Evolutionary conservation across 768 basidiomycete genomes (phyloP).

Genomic region (Scleroderma citrinum): DNA sequence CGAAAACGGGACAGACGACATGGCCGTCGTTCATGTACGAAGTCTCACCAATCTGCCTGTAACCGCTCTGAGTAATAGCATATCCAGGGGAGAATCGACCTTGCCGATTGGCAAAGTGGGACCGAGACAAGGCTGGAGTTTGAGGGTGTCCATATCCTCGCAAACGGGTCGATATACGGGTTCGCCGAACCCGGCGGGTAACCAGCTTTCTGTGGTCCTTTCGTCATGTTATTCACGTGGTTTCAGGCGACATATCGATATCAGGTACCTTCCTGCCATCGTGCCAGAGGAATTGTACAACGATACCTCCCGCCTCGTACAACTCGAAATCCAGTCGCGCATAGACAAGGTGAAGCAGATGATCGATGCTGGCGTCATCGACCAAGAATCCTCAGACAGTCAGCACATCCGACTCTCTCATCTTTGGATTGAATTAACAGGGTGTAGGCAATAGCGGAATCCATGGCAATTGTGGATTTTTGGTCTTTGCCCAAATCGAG

Average conservation of each 20-base stretch:
- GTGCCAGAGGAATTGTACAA: constrained; percentile 54
- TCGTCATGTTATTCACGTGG: not conserved
- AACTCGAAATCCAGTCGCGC: constrained; percentile 52
- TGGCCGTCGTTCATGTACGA: constrained; percentile 64
- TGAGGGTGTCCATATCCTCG: constrained; percentile 69
- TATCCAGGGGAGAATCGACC: constrained; percentile 62
- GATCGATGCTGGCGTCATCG: constrained; percentile 59
- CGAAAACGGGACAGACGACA: constrained; percentile 36
- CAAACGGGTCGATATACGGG: constrained; percentile 73
- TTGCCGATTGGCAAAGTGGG: constrained; percentile 44
- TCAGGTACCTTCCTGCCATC: constrained; percentile 58
- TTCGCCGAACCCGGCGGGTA: constrained; percentile 62
- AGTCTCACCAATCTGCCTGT: constrained; percentile 4
- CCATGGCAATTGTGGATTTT: constrained; percentile 57
- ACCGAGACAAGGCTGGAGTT: constrained; percentile 67
- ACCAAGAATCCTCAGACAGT: constrained; percentile 42
- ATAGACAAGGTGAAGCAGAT: constrained; percentile 55
- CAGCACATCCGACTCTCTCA: constrained; percentile 3
- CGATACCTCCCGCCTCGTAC: constrained; percentile 52
- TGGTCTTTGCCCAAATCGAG: constrained; percentile 59
- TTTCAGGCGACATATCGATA: constrained; percentile 52
- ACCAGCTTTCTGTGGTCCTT: constrained; percentile 10
- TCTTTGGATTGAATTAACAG: not conserved
- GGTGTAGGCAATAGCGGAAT: constrained; percentile 36
- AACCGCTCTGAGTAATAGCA: constrained; percentile 1